Conservation (phyloP, 352 stramenopile species). For the Thalassiosira ordinaria region DNA sequence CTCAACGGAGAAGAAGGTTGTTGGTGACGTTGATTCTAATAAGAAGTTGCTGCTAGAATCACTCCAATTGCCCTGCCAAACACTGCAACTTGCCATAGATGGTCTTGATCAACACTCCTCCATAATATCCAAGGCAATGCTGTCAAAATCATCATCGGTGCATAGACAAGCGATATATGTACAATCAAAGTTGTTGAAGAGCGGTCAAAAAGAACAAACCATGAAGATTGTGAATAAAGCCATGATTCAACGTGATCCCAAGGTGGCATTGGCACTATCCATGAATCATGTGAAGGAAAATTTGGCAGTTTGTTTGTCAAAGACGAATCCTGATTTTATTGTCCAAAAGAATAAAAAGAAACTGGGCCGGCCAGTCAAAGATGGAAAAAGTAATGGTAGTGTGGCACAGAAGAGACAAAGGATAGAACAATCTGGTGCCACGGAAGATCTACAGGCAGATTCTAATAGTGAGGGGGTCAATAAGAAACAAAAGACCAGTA, state of each 20-base stretch:
- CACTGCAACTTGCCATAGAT: not conserved
- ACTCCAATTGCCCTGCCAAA: not conserved
- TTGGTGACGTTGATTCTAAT: not conserved
- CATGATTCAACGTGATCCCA: constrained; percentile 14
- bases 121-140: constrained; percentile 20
- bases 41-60: not conserved
- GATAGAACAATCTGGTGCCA: too few species aligned
- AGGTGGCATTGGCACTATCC: not conserved
- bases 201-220: too few species aligned
- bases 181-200: constrained; percentile 13
- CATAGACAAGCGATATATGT: constrained; percentile 5
- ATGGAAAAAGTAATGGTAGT: too few species aligned
- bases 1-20: not conserved
- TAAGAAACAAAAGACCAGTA: constrained; percentile 23
- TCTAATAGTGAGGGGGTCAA: not conserved
- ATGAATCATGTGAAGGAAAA: not conserved
- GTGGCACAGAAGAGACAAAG: too few species aligned
- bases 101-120: constrained; percentile 11
- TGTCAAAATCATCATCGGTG: constrained; percentile 2
- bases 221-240: not conserved
- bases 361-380: too few species aligned
- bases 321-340: constrained; percentile 25
- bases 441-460: too few species aligned
- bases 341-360: not conserved
- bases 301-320: not conserved